Conservation (phyloP, 106 monocot genomes). For the Allium sativum region DNA sequence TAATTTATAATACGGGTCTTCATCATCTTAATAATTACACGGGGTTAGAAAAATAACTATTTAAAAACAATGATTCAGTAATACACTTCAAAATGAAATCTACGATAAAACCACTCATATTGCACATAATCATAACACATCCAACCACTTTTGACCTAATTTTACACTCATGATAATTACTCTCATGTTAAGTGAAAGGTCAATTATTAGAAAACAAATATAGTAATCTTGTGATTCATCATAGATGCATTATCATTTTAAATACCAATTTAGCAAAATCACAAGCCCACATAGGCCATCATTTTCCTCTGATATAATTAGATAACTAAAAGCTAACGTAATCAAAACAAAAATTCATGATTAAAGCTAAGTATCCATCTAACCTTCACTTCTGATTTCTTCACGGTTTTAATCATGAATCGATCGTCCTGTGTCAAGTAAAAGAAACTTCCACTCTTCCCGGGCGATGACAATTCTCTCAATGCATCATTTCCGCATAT, state of each 20-base stretch:
- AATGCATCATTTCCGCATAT: conserved; percentile 69
- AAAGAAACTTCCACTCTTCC: conserved; percentile 78
- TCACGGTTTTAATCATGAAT: conserved; percentile 76
- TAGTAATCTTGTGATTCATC: background rate
- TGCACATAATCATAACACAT: background rate
- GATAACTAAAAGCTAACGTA: conserved; percentile 7
- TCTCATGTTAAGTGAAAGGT: background rate
- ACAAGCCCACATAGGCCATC: background rate
- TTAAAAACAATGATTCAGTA: background rate
- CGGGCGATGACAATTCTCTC: conserved; percentile 63
- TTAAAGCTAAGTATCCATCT: background rate
- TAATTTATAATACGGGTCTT: background rate
- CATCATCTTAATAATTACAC: background rate
- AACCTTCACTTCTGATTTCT: conserved; percentile 76
- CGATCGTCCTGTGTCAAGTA: conserved; percentile 72
- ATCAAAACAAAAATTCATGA: background rate
- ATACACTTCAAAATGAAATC: background rate
- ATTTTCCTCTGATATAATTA: background rate
- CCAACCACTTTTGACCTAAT: background rate
- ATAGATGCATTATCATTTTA: background rate
- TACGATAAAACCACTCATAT: background rate
- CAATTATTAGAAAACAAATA: background rate
- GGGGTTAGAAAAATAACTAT: background rate
- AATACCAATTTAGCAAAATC: background rate
- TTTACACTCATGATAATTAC: conserved; percentile 4